phyloP scores from a whole-genome alignment of 495 filamentous ascomycete genomes.

The Margaritispora aquatica region DNA sequence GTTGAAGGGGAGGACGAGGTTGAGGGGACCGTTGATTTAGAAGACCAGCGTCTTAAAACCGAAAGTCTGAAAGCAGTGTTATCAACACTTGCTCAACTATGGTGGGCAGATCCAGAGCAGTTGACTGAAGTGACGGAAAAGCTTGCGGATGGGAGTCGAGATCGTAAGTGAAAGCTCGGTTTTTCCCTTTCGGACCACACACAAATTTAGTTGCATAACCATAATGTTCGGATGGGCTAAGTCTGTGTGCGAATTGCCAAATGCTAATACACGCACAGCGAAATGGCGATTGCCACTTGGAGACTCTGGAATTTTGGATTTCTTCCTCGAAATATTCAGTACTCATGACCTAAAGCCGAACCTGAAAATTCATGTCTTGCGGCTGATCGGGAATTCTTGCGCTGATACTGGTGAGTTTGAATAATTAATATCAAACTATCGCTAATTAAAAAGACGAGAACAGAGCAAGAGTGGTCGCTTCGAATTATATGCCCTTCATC shows the following conservation, averaged over 20 bases:
- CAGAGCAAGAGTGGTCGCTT: constrained; percentile 55
- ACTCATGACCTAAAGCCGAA: constrained; percentile 26
- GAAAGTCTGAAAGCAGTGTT: constrained; percentile 26
- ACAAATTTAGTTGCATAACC: too few relatives aligned
- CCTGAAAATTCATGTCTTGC: constrained; percentile 49
- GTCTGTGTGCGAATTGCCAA: neutral
- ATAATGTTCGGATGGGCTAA: too few relatives aligned
- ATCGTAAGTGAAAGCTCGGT: constrained; percentile 42
- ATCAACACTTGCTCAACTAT: constrained; percentile 25
- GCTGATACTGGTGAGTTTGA: constrained; percentile 63
- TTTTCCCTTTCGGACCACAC: neutral
- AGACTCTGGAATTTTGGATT: constrained; percentile 58
- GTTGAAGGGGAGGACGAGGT: constrained; percentile 18
- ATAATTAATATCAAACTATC: neutral
- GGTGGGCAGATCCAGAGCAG: constrained; percentile 27
- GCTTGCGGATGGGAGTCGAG: constrained; percentile 60
- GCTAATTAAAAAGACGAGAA: constrained; percentile 57
- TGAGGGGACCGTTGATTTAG: constrained; percentile 17
- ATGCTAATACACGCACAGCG: constrained; percentile 30
- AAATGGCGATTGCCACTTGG: constrained; percentile 60
- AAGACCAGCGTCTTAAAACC: constrained; percentile 15
- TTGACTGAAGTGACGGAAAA: constrained; percentile 49
- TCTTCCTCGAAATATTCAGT: constrained; percentile 54
- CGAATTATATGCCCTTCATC: constrained; percentile 48
- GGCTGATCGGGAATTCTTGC: constrained; percentile 74